Evolutionary conservation across 2,329 filamentous ascomycete species (phyloP), one percentile per base, ranked within the genome.

Genomic region (Orbilia quercus): DNA sequence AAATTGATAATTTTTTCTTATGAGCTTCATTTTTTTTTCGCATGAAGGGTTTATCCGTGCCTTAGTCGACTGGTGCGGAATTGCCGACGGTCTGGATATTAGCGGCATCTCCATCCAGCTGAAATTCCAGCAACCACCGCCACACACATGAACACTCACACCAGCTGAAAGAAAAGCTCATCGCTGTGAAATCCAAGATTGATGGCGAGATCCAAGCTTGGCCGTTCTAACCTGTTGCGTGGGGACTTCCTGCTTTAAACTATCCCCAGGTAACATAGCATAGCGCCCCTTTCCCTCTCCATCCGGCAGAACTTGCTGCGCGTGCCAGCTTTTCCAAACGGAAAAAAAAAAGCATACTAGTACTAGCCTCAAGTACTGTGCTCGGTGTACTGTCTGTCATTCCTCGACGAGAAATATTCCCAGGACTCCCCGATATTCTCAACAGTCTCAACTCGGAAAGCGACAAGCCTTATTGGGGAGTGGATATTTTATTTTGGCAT

Each of bases 91-190:
- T n/a, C 23, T 69, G 55, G 64, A 45, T 23, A 28, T 45, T 72
- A 60, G 67, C 34, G 47, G 51, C 59, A 65, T 73, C 69, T 60
- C 36, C 28, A 62, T 71, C 54, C 60, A 65, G 69, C 69, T 66
- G 69, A 73, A 73, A 66, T 66, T 65, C 60, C 60, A 54, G 38
- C 47, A 47, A 71, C 65, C 69, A 66, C 69, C 69, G 60, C 69
- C 60, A 66, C 60, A 63, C 67, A 63, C 31, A 11, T 22, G n/a
- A 23, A 31, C n/a, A n/a, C n/a, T n/a, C 5, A 16, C 45, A 20
- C 44, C 38, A 53, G 59, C 59, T 65, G 50, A 59, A 50, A 31
- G 42, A 4, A 16, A 40, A 51, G 36, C 14, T 23, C 48, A 55
- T 51, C 12, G 36, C 40, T 47, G 45, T n/a, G n/a, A n/a, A 42